A percentile compares a stretch with the other conserved stretches of the same genome.
Conservation (phyloP, 2,329 filamentous ascomycete species). For the Xylaria sp. region DNA sequence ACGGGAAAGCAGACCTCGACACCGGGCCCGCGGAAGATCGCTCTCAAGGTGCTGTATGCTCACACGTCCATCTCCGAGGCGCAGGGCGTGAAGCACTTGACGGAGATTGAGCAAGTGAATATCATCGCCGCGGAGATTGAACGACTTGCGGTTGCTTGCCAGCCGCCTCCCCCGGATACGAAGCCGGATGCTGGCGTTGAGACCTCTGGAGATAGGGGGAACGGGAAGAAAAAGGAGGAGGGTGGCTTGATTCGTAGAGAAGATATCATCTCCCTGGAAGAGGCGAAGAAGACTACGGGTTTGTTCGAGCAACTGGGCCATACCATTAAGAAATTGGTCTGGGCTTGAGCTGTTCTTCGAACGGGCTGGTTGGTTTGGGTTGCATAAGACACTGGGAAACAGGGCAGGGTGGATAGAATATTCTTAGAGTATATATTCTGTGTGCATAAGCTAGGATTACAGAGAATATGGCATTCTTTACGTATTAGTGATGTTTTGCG, state of each 20-base stretch:
- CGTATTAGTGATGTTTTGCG: not conserved
- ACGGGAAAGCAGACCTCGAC: slow-evolving; percentile 43
- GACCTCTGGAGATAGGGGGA: slow-evolving; percentile 37
- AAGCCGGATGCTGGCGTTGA: slow-evolving; percentile 36
- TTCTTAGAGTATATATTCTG: slow-evolving; percentile 2
- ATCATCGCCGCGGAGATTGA: slow-evolving; percentile 82
- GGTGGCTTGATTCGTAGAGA: slow-evolving; percentile 61
- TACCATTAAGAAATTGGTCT: slow-evolving; percentile 92
- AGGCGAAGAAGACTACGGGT: slow-evolving; percentile 88
- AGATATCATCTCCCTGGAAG: slow-evolving; percentile 84
- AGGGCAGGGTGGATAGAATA: slow-evolving; percentile 24
- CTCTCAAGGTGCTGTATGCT: slow-evolving; percentile 66
- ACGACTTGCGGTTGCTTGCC: slow-evolving; percentile 67
- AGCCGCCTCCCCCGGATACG: slow-evolving; percentile 49
- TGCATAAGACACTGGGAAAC: not conserved
- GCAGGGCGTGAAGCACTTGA: slow-evolving; percentile 59
- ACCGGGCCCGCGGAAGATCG: slow-evolving; percentile 57
- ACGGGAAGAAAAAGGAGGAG: slow-evolving; percentile 24
- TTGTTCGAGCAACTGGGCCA: slow-evolving; percentile 89
- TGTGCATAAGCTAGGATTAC: not conserved
- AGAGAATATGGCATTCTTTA: not conserved
- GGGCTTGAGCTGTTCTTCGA: slow-evolving; percentile 63
- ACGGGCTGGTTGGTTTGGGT: not conserved
- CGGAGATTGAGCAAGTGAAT: slow-evolving; percentile 67
- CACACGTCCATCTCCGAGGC: slow-evolving; percentile 67